A percentile compares a stretch with the other conserved stretches of the same genome.
Evolutionary conservation across 2,329 filamentous ascomycete species (phyloP).

Genomic region (Corynespora cassiicola): DNA sequence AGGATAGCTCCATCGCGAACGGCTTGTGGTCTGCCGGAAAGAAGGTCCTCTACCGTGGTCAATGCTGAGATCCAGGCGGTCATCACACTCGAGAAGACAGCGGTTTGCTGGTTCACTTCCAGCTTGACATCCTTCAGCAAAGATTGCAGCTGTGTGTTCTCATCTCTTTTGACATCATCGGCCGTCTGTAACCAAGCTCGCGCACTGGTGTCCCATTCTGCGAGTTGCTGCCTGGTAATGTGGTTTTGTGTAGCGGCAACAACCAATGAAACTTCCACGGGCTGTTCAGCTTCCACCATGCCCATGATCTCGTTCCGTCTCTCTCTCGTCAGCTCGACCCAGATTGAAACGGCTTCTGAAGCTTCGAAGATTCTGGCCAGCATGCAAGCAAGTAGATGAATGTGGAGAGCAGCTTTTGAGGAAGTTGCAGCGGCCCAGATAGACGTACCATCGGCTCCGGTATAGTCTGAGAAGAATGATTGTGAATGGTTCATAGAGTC

Average conservation of each 20-base stretch:
- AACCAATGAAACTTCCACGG: too few relatives aligned
- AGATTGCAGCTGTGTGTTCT: background rate
- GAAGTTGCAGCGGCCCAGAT: slow-evolving; percentile 48
- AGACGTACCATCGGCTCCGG: slow-evolving; percentile 34
- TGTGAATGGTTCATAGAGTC: too few relatives aligned
- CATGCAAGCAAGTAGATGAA: slow-evolving; percentile 47
- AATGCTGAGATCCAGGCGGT: background rate
- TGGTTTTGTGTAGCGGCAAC: too few relatives aligned
- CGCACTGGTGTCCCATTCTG: slow-evolving; percentile 20
- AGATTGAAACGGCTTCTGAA: slow-evolving; percentile 37
- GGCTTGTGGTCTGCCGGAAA: background rate
- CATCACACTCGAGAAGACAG: background rate
- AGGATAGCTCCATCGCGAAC: slow-evolving; percentile 1
- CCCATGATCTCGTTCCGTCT: slow-evolving; percentile 1
- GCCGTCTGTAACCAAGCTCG: slow-evolving; percentile 15
- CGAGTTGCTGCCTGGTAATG: slow-evolving; percentile 6
- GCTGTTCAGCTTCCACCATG: too few relatives aligned
- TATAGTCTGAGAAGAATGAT: slow-evolving; percentile 27
- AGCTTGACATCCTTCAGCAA: background rate
- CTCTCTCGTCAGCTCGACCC: slow-evolving; percentile 36
- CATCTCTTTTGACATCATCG: background rate
- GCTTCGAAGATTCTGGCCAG: slow-evolving; percentile 35
- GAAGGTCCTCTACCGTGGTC: background rate
- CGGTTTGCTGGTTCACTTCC: background rate
- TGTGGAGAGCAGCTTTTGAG: slow-evolving; percentile 23